Conservation (phyloP, 2,329 filamentous ascomycete genomes). For the Trichoderma koningiopsis region DNA sequence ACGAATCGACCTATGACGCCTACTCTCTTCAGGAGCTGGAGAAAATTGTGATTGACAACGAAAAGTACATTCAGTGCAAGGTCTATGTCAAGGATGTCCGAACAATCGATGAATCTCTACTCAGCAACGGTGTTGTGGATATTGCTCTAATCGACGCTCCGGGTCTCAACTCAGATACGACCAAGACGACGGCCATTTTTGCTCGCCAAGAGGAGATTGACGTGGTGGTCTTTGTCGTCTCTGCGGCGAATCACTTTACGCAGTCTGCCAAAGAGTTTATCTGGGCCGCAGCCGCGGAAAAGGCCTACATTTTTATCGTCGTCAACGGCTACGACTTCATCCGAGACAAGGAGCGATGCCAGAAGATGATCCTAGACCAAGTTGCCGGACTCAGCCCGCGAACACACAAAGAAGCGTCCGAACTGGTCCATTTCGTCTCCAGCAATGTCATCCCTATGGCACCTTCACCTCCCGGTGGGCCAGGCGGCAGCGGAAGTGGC, state of each 20-base stretch:
- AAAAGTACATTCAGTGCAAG: conserved; percentile 91
- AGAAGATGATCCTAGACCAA: conserved; percentile 92
- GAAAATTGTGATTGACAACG: conserved; percentile 85
- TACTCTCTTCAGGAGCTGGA: conserved; percentile 79
- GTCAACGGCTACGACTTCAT: conserved; percentile 98
- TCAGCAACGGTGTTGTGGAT: conserved; percentile 97
- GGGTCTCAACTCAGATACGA: conserved; percentile 91
- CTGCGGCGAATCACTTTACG: conserved; percentile 96
- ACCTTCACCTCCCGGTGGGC: conserved; percentile 58
- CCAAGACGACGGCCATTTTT: conserved; percentile 96
- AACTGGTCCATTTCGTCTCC: conserved; percentile 96
- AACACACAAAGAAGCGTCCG: conserved; percentile 87
- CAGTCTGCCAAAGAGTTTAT: conserved; percentile 98
- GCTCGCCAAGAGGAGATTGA: conserved; percentile 98
- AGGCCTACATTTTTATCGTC: conserved; percentile 98
- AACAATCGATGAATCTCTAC: conserved; percentile 84
- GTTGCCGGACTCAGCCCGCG: conserved; percentile 83
- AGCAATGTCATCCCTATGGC: conserved; percentile 88
- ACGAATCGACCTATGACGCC: conserved; percentile 92
- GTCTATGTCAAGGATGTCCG: conserved; percentile 92
- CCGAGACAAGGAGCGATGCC: conserved; percentile 83
- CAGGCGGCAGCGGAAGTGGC: conserved; percentile 52
- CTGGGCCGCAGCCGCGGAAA: conserved; percentile 90
- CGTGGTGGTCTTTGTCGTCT: conserved; percentile 97
- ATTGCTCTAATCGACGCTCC: conserved; percentile 97